These are phyloP conservation scores for Papilionanthe hybrid DNA, from an alignment of 116 monocot species.

Conservation along the genomic window DNA sequence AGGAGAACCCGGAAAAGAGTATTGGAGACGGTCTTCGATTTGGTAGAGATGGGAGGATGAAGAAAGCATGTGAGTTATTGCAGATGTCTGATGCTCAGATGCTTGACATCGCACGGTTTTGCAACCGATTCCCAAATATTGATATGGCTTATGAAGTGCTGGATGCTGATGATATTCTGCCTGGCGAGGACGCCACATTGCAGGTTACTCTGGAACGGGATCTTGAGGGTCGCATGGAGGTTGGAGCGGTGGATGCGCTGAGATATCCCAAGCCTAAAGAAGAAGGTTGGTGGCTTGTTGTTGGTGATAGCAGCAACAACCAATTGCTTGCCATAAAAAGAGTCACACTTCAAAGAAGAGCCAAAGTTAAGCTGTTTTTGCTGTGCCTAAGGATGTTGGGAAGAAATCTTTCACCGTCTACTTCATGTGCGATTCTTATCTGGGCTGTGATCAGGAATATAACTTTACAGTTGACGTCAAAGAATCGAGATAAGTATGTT, in stretches of 20 bases:
- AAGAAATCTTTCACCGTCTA: constrained; percentile 57
- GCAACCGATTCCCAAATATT: constrained; percentile 93
- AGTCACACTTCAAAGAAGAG: constrained; percentile 58
- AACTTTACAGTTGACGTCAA: constrained; percentile 57
- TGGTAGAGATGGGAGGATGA: constrained; percentile 88
- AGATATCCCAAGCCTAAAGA: constrained; percentile 81
- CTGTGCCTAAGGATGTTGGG: constrained; percentile 52
- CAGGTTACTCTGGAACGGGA: constrained; percentile 86
- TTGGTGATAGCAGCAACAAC: constrained; percentile 65
- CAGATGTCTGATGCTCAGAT: constrained; percentile 80
- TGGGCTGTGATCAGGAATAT: constrained; percentile 96
- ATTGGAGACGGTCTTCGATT: constrained; percentile 77
- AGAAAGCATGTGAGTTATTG: constrained; percentile 64
- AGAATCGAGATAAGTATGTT: constrained; percentile 27
- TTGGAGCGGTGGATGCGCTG: constrained; percentile 70
- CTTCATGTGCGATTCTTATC: constrained; percentile 93
- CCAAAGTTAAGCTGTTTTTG: constrained; percentile 66
- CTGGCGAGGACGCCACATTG: constrained; percentile 65
- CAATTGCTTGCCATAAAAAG: constrained; percentile 90
- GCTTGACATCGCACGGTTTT: constrained; percentile 76
- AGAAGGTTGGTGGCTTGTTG: constrained; percentile 99
- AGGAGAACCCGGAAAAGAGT: constrained; percentile 52
- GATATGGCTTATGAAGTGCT: constrained; percentile 78
- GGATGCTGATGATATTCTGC: constrained; percentile 47
- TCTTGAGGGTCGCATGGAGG: constrained; percentile 54